A percentile compares a stretch with the other conserved stretches of the same genome.
Conservation (phyloP, 2,329 filamentous ascomycete genomes). For the Ilyonectria sp. region DNA sequence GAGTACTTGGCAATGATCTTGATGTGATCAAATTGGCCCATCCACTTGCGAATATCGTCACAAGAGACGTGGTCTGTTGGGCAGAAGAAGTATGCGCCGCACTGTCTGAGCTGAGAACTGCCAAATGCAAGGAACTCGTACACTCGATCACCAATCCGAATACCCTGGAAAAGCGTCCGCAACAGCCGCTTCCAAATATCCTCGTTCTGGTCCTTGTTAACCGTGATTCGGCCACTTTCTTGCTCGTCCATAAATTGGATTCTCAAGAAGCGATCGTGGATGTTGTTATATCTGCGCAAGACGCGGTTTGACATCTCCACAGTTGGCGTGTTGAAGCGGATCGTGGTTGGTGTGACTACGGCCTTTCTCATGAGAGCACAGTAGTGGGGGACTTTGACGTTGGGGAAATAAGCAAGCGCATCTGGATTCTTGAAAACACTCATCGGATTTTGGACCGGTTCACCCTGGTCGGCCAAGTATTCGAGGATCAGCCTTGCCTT, state of each 20-base stretch:
- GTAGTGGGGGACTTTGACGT: constrained; percentile 75
- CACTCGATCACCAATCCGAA: constrained; percentile 83
- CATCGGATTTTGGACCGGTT: constrained; percentile 78
- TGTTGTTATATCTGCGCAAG: constrained; percentile 78
- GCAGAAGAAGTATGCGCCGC: constrained; percentile 94
- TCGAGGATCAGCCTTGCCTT: constrained; percentile 80
- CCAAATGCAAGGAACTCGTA: constrained; percentile 96
- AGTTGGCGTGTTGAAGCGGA: constrained; percentile 82
- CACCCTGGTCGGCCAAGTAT: constrained; percentile 77
- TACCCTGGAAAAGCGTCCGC: constrained; percentile 81
- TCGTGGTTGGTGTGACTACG: constrained; percentile 85
- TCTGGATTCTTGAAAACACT: constrained; percentile 74
- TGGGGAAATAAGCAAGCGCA: constrained; percentile 62
- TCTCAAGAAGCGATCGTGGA: constrained; percentile 85
- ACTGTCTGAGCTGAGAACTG: constrained; percentile 94
- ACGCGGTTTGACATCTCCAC: constrained; percentile 93
- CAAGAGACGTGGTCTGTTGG: constrained; percentile 77
- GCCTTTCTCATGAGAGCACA: constrained; percentile 84
- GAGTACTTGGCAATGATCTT: constrained; percentile 89
- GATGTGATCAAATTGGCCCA: constrained; percentile 89
- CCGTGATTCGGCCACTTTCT: constrained; percentile 68
- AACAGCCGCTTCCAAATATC: constrained; percentile 83
- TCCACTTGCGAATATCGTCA: constrained; percentile 84
- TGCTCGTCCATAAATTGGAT: constrained; percentile 92
- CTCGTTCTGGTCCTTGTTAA: constrained; percentile 71